Base-by-base conservation (phyloP, 2,329 filamentous ascomycete genomes). In the Fusarium devonianum region DNA sequence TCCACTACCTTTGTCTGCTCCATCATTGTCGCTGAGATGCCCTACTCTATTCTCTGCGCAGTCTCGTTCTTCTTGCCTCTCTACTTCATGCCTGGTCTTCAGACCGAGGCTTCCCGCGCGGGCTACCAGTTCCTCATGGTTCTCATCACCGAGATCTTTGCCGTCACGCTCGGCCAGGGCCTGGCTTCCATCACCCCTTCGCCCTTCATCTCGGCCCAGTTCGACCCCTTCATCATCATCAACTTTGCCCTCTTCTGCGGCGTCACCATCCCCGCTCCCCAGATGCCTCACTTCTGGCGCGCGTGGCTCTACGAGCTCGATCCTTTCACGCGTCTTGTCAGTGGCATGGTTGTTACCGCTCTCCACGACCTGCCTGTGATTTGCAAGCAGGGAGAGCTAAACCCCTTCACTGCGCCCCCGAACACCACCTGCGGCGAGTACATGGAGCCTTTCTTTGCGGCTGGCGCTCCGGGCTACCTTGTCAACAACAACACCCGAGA, bases 71-170 rank as follows among this genome's bases (percentile, higher is more conserved):
- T 89, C 78, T 66, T 95, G 1, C 90, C 88, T 0, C 71, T 96
- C 4, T 96, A 96, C 79, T 96, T 87, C 72, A 88, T 94, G 68
- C 89, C 90, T 0, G 89, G 89, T 0, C 84, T 96, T 68, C 82
- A 87, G 61, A 65, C 70, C 3, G 79, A 79, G 0, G 72, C 84
- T 1, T 80, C 77, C 2, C 83, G 89, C 4, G 89, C 91, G 0
- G 92, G 91, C 0, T 94, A 92, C 71, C 89, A 93, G 68, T 95
- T 95, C 79, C 77, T 96, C 67, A 90, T 95, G 74, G 74, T 95
- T 4, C 78, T 96, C 43, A 80, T 93, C 63, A 93, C 89, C 0
- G 91, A 96, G 69, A 70, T 95, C 37, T 96, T 96, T 74, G 85
- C 88, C 7, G 87, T 95, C 28, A 91, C 89, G 0, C 76, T 96